phyloP scores from a whole-genome alignment of 2,329 filamentous ascomycete species.

The Rhexocercosporidium sp. region DNA sequence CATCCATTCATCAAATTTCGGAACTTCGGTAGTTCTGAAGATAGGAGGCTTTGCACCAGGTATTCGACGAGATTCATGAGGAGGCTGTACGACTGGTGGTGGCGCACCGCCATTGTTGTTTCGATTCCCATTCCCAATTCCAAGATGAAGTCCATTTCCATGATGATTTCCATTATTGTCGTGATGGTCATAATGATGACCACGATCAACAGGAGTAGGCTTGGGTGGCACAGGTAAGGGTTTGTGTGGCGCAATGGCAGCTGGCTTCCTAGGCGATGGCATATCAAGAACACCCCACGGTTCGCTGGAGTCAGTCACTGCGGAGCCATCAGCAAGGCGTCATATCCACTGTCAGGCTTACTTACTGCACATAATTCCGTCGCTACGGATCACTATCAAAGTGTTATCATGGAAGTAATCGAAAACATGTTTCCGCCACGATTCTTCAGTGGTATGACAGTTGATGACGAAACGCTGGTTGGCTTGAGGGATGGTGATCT shows the following conservation, averaged over 20 bases:
- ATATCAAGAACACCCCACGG: conserved; percentile 1
- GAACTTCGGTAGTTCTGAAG: neutral
- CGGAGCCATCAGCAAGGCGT: neutral
- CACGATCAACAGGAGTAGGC: neutral
- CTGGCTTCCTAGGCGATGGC: neutral
- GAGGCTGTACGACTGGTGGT: conserved; percentile 7
- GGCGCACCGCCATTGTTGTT: neutral
- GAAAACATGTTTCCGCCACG: conserved; percentile 26
- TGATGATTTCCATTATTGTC: neutral
- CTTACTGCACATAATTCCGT: neutral
- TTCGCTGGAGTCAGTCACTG: neutral
- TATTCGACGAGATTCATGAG: neutral
- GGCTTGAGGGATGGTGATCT: neutral
- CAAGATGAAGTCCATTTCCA: neutral
- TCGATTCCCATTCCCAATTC: neutral
- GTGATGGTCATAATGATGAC: neutral
- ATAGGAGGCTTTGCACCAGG: neutral
- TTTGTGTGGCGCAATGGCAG: neutral
- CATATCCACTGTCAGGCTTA: neutral
- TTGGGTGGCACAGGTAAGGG: neutral
- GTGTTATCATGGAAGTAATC: conserved; percentile 24
- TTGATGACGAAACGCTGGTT: conserved; percentile 15
- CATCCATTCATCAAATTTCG: conserved; percentile 29
- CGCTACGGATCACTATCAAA: neutral
- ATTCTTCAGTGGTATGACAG: neutral